Conservation (phyloP, 1,284 basidiomycete genomes). For the Cutaneotrichosporon dermatis region DNA sequence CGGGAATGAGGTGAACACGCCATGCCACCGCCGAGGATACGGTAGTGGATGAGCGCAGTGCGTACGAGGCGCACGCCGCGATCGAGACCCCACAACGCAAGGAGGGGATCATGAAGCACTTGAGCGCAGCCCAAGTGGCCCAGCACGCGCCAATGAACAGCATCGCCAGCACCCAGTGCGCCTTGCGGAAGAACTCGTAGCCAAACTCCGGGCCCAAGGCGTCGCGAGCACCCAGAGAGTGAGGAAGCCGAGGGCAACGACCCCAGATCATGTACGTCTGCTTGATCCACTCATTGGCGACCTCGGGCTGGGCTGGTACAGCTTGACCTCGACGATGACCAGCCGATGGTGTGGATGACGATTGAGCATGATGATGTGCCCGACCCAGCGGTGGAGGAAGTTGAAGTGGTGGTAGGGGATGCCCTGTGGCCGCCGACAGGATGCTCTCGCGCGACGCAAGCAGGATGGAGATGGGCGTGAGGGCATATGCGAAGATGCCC, state of each 20-base stretch:
- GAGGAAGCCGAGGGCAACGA: slow-evolving; percentile 29
- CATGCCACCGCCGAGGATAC: slow-evolving; percentile 26
- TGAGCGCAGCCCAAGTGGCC: slow-evolving; percentile 30
- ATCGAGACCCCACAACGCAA: slow-evolving; percentile 30
- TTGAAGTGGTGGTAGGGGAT: slow-evolving; percentile 38
- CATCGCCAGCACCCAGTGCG: slow-evolving; percentile 36
- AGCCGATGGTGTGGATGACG: slow-evolving; percentile 32
- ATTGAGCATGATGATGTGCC: slow-evolving; percentile 36
- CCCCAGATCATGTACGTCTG: slow-evolving; percentile 38
- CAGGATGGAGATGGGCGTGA: slow-evolving; percentile 35
- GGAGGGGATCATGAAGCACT: slow-evolving; percentile 34
- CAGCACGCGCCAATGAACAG: slow-evolving; percentile 34
- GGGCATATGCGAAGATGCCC: slow-evolving; percentile 32
- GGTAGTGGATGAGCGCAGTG: slow-evolving; percentile 32
- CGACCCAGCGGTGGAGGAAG: slow-evolving; percentile 49
- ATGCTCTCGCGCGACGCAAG: slow-evolving; percentile 30
- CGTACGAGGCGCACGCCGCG: slow-evolving; percentile 24
- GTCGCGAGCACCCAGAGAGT: slow-evolving; percentile 29
- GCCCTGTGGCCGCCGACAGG: slow-evolving; percentile 30
- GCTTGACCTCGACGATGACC: slow-evolving; percentile 30
- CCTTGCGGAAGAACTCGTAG: slow-evolving; percentile 37
- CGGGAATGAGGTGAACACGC: slow-evolving; percentile 25
- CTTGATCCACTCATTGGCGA: slow-evolving; percentile 25
- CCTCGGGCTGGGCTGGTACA: slow-evolving; percentile 35
- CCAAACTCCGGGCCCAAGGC: slow-evolving; percentile 25